phyloP scores from a whole-genome alignment of 2,329 filamentous ascomycete genomes.

The Arthrobotrys entomopaga region DNA sequence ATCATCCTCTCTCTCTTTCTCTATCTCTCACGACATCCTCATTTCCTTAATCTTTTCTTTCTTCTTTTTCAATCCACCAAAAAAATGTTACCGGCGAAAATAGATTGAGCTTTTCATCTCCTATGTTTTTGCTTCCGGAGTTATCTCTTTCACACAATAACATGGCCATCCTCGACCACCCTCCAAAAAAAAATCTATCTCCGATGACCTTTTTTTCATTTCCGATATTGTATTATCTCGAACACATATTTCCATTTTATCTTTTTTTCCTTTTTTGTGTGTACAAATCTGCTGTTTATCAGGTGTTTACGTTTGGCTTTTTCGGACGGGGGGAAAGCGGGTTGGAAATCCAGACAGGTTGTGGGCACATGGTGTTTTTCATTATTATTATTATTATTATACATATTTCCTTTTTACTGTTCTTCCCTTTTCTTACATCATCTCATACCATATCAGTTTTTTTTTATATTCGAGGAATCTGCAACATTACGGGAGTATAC shows the following conservation, averaged over 20 bases:
- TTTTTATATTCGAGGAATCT: slow-evolving; percentile 9
- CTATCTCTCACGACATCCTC: slow-evolving; percentile 35
- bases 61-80: slow-evolving; percentile 14
- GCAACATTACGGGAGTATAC: slow-evolving; percentile 33
- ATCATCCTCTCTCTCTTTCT: slow-evolving; percentile 28
- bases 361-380: slow-evolving; percentile 37
- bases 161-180: neutral
- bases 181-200: slow-evolving; percentile 27
- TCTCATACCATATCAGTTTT: neutral
- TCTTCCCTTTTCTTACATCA: slow-evolving; percentile 18
- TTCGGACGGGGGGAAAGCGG: slow-evolving; percentile 15
- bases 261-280: slow-evolving; percentile 39
- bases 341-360: slow-evolving; percentile 46
- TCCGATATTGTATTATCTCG: slow-evolving; percentile 46
- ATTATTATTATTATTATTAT: slow-evolving; percentile 12
- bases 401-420: neutral
- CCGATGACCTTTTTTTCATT: slow-evolving; percentile 18
- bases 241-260: slow-evolving; percentile 22
- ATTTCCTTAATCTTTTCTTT: slow-evolving; percentile 28
- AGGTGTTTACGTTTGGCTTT: slow-evolving; percentile 43
- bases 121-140: slow-evolving; percentile 47
- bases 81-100: slow-evolving; percentile 43
- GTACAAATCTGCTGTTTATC: slow-evolving; percentile 48
- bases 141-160: slow-evolving; percentile 32
- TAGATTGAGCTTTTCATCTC: slow-evolving; percentile 47